phyloP scores from a whole-genome alignment of 2,329 filamentous ascomycete species.

The Fusarium pseudoanthophilum region DNA sequence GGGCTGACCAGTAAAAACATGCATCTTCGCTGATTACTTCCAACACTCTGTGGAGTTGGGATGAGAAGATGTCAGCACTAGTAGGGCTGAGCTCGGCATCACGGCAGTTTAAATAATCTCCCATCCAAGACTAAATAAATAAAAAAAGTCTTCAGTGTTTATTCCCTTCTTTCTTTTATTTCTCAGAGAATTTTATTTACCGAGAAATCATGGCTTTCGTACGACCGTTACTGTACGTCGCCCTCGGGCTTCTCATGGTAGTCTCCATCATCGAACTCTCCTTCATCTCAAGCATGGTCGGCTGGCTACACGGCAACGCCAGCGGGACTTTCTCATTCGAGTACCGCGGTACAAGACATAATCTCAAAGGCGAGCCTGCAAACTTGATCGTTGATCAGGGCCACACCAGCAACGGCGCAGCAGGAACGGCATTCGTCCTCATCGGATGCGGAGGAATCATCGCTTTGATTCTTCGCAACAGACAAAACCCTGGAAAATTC shows the following conservation, averaged over 20 bases:
- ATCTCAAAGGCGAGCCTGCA: constrained; percentile 37
- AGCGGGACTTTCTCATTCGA: constrained; percentile 37
- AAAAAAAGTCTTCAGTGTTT: background rate
- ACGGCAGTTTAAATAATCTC: constrained; percentile 16
- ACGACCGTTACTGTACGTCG: constrained; percentile 33
- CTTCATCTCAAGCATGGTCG: constrained; percentile 44
- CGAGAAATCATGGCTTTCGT: background rate
- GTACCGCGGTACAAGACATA: constrained; percentile 13
- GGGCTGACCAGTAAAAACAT: background rate
- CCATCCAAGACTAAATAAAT: no score
- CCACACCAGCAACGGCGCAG: constrained; percentile 45
- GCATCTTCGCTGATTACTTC: background rate
- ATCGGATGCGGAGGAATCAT: constrained; percentile 43
- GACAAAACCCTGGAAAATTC: constrained; percentile 20
- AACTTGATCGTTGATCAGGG: constrained; percentile 44
- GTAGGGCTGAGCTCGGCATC: constrained; percentile 20
- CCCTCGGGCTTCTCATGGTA: constrained; percentile 44
- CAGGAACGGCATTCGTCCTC: constrained; percentile 44
- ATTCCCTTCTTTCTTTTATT: background rate
- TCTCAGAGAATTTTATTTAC: background rate
- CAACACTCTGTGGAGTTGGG: background rate
- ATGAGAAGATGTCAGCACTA: constrained; percentile 23
- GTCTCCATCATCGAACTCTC: constrained; percentile 44
- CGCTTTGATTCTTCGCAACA: constrained; percentile 34
- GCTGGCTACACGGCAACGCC: constrained; percentile 42